Base-by-base conservation (phyloP, 2,329 filamentous ascomycete species). In the Orbilia javanica region DNA sequence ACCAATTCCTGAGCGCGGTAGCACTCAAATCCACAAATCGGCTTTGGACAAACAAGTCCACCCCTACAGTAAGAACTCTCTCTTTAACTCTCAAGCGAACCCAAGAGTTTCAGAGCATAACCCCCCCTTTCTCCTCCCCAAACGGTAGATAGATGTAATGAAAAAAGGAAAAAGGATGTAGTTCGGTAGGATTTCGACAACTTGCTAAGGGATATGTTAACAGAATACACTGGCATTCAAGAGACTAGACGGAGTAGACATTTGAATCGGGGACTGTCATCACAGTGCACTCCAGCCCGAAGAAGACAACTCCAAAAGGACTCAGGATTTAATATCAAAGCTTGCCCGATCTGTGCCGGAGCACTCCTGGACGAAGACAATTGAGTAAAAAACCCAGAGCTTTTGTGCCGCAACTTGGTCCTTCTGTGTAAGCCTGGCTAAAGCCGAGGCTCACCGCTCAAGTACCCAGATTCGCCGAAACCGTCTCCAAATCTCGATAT, bases 361-460 rank as follows among this genome's bases (percentile, higher is more conserved):
- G 57, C 36, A 62, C 68, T 65, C 68, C 57, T 52, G 55, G 48
- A 46, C 46, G 68, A 72, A 72, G 67, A 72, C 44, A 57, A 3
- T 31, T 8, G 34, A 27, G 22, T 22, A 36, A 8, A 44, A 10
- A 13, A 55, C 22, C n/a, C 31, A 34, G 20, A 42, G 42, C 10
- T 34, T 11, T 31, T 50, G 53, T 42, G 50, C 20, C 53, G 44
- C 15, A 48, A 69, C 71, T 75, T 64, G 71, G 18, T 25, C 55
- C 25, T 67, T 75, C 71, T 66, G 64, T 75, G 71, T 75, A 75
- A 68, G 64, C 22, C 63, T 13, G 22, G 55, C 34, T 44, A 22
- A 36, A 48, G 25, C 63, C 29, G 18, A 27, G 44, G 34, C 64
- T 64, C 31, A 39, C 15, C 25, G 39, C 64, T 67, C 48, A 27